Conservation (phyloP, 2,329 filamentous ascomycete species). For the Setomelanomma holmii region DNA sequence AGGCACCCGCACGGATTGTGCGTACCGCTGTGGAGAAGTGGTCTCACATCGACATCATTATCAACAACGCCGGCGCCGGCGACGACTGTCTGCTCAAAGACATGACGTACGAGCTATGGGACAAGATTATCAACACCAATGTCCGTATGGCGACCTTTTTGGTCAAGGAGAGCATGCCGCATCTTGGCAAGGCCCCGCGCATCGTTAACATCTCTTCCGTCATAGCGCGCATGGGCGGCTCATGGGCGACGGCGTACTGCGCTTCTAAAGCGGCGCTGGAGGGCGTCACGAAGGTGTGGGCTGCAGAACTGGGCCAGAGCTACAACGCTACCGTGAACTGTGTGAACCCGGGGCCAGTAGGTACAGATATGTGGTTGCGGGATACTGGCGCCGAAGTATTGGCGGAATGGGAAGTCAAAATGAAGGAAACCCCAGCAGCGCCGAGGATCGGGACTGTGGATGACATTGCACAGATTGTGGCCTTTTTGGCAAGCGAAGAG, state of each 20-base stretch:
- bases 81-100: background rate
- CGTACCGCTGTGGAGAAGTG: slow-evolving; percentile 20
- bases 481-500: slow-evolving; percentile 73
- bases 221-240: slow-evolving; percentile 60
- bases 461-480: slow-evolving; percentile 75
- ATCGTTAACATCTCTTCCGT: slow-evolving; percentile 66
- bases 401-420: slow-evolving; percentile 1
- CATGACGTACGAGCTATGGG: too few species aligned
- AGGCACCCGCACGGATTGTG: too few species aligned
- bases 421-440: slow-evolving; percentile 4
- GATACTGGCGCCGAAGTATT: slow-evolving; percentile 1
- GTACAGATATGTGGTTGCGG: slow-evolving; percentile 60
- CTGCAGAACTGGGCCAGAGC: slow-evolving; percentile 3
- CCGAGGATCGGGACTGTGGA: background rate
- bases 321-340: slow-evolving; percentile 63
- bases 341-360: slow-evolving; percentile 68
- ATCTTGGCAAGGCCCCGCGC: too few species aligned
- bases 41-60: slow-evolving; percentile 41
- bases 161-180: too few species aligned
- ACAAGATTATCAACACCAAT: too few species aligned
- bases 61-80: slow-evolving; percentile 42
- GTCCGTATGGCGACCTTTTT: too few species aligned
- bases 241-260: slow-evolving; percentile 2
- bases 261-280: slow-evolving; percentile 11
- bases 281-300: slow-evolving; percentile 5